phyloP scores from a whole-genome alignment of 2,329 filamentous ascomycete species.

The Colletotrichum destructivum region DNA sequence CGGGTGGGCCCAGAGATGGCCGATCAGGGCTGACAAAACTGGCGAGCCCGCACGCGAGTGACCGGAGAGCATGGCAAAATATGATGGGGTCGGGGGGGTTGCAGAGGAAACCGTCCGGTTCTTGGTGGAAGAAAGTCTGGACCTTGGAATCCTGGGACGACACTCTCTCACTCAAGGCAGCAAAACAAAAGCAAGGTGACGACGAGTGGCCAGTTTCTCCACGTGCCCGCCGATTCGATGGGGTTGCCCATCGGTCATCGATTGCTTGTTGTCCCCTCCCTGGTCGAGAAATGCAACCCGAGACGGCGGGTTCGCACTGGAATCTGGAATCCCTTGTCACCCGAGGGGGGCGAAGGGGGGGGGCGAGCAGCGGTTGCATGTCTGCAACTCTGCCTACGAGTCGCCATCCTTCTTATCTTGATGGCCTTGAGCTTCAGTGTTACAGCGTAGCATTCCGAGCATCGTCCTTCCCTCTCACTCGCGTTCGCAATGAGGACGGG shows the following conservation, averaged over 20 bases:
- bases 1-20: constrained; percentile 5
- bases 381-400: constrained; percentile 19
- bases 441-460: not conserved
- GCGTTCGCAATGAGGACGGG: not conserved
- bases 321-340: constrained; percentile 17
- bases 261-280: constrained; percentile 25
- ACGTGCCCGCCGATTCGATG: constrained; percentile 16
- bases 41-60: not conserved
- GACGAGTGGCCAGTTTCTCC: constrained; percentile 20
- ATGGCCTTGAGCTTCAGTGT: not conserved
- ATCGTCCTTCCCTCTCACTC: not conserved
- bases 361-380: constrained; percentile 22
- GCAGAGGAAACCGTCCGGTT: constrained; percentile 1
- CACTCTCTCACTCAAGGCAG: no score
- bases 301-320: constrained; percentile 8
- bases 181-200: not conserved
- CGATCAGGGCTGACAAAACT: constrained; percentile 10
- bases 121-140: constrained; percentile 12
- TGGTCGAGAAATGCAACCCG: constrained; percentile 27
- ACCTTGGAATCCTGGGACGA: constrained; percentile 16
- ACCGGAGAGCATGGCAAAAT: constrained; percentile 4
- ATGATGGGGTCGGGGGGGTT: constrained; percentile 23
- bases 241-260: not conserved
- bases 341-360: not conserved
- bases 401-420: not conserved